Evolutionary conservation across 768 basidiomycete species (phyloP).

Genomic region (Leccinellum albellum): DNA sequence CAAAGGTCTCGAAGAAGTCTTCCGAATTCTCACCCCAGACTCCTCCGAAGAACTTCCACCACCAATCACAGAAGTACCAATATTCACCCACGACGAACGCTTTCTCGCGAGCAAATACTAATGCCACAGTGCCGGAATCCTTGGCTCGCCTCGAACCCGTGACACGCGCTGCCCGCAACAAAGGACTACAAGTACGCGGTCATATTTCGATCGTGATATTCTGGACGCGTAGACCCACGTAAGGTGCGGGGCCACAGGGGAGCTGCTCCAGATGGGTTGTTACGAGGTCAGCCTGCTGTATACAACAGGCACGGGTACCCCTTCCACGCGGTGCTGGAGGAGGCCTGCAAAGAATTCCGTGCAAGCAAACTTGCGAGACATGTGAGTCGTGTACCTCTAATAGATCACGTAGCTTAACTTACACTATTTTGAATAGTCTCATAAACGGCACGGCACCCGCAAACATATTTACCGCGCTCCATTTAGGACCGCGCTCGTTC

Average conservation of each 20-base stretch:
- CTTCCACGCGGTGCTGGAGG: slow-evolving; percentile 64
- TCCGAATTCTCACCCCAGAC: slow-evolving; percentile 46
- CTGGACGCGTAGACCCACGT: slow-evolving; percentile 66
- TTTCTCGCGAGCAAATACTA: slow-evolving; percentile 84
- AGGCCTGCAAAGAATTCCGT: slow-evolving; percentile 58
- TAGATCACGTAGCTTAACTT: neutral
- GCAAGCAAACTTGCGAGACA: slow-evolving; percentile 67
- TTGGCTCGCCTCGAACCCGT: slow-evolving; percentile 62
- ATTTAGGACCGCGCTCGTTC: slow-evolving; percentile 74
- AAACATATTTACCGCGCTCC: slow-evolving; percentile 69
- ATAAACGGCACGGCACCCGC: slow-evolving; percentile 82
- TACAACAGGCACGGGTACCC: slow-evolving; percentile 85
- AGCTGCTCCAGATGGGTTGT: slow-evolving; percentile 84
- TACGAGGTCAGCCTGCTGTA: slow-evolving; percentile 92
- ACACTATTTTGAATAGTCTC: slow-evolving; percentile 50
- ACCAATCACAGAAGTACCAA: slow-evolving; percentile 76
- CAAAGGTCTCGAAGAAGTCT: slow-evolving; percentile 68
- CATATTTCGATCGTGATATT: slow-evolving; percentile 83
- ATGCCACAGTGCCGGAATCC: slow-evolving; percentile 68
- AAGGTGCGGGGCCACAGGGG: slow-evolving; percentile 61
- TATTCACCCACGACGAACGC: slow-evolving; percentile 86
- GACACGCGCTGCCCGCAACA: slow-evolving; percentile 52
- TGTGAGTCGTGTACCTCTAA: slow-evolving; percentile 37
- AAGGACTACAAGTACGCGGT: slow-evolving; percentile 70
- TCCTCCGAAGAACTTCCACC: slow-evolving; percentile 38